Conservation (phyloP, 2,329 filamentous ascomycete species). For the Lecanicillium sp. region DNA sequence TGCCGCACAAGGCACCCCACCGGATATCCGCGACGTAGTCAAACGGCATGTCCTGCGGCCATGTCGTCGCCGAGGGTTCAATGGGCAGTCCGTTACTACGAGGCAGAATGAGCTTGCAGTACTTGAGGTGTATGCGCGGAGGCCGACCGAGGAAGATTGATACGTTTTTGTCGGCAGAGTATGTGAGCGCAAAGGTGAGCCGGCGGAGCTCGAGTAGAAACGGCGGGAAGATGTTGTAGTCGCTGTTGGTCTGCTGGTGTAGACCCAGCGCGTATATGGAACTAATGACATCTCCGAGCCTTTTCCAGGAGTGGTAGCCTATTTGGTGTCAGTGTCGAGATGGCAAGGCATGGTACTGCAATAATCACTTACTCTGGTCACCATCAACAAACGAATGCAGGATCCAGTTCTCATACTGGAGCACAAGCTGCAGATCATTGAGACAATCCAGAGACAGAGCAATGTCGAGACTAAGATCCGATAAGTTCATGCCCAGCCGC, state of each 20-base stretch:
- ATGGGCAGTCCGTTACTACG: conserved; percentile 1
- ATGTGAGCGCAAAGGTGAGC: conserved; percentile 35
- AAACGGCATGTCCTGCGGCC: conserved; percentile 11
- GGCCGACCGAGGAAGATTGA: conserved; percentile 45
- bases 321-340: too few species aligned
- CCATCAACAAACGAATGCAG: conserved; percentile 37
- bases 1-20: conserved; percentile 11
- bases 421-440: conserved; percentile 38
- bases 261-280: conserved; percentile 42
- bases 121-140: conserved; percentile 37
- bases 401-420: conserved; percentile 43
- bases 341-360: too few species aligned
- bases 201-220: conserved; percentile 37
- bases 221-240: conserved; percentile 23
- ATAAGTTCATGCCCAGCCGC: conserved; percentile 17
- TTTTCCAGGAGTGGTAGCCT: conserved; percentile 43
- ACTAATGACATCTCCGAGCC: conserved; percentile 38
- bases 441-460: conserved; percentile 25
- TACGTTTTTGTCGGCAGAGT: conserved; percentile 41
- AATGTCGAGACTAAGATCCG: conserved; percentile 21
- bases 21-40: conserved; percentile 14
- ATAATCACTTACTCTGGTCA: conserved; percentile 39
- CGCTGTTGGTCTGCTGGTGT: conserved; percentile 30
- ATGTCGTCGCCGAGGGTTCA: conserved; percentile 5
- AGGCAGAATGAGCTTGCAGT: conserved; percentile 30